Evolutionary conservation across 2,329 filamentous ascomycete genomes (phyloP), one percentile per base, ranked within the genome.

Genomic region (Aspergillus tanneri): DNA sequence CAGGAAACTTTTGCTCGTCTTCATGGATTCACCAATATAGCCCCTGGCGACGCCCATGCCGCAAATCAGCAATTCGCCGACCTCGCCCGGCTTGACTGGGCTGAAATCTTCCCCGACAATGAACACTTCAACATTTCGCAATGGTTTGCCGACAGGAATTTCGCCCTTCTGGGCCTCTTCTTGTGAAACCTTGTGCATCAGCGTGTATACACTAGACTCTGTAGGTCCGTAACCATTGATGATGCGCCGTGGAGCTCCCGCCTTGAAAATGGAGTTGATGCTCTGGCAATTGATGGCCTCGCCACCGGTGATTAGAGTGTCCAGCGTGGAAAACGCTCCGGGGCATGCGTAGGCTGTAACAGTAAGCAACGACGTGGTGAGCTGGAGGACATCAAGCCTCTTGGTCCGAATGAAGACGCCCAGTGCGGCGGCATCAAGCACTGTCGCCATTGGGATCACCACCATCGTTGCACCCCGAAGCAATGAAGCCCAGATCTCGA

Each of bases 1-100:
- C 60, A n/a, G 55, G 93, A 93, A 67, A 91, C 90, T 56, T 81
- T 71, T 40, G 77, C 70, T 47, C n/a, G 81, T 91, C 57, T 83
- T 79, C 46, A 80, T 74, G 0, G 73, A 70, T 4, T 76, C 57
- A 9, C 68, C 80, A 1, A 85, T 72, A 59, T 92, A 93, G 3
- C 85, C 85, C 62, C 89, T 85, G 2, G 89, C 86, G 16, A 95
- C 74, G 41, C 89, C 90, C 40, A 80, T 14, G 1, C 60, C 62
- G 2, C 47, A 59, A 4, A 65, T 47, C 22, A 50, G 52, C 5
- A 64, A 36, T 32, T 65, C 60, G 0, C 62, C 62, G 14, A 50
- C 36, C 6, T 57, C 47, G 0, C 58, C 57, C 11, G 47, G 39
- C 6, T 21, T 11, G 5, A 57, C 51, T 2, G 42, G 35, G 1